phyloP scores from a whole-genome alignment of 1,139 yeast species.

The Debaryomyces singareniensis region DNA sequence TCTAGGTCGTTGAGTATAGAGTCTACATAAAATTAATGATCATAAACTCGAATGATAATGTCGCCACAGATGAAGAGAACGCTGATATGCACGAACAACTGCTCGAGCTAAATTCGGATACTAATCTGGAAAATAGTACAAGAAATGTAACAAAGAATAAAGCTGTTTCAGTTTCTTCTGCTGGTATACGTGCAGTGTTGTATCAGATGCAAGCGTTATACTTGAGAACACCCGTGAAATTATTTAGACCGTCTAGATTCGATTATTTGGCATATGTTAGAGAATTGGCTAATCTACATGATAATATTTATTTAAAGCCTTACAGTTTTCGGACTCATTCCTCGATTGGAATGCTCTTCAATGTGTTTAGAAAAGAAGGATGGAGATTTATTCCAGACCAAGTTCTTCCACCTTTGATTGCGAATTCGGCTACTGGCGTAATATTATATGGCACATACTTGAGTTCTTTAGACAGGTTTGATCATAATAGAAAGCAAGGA shows the following conservation, averaged over 20 bases:
- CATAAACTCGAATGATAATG: no score
- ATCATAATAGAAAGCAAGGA: conserved; percentile 4
- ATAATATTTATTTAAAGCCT: conserved; percentile 48
- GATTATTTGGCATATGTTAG: conserved; percentile 72
- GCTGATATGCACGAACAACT: neutral
- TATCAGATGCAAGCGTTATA: conserved; percentile 75
- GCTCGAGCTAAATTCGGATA: neutral
- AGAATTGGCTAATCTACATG: conserved; percentile 42
- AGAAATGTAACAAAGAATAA: conserved; percentile 23
- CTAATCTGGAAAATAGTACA: neutral
- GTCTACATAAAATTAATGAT: no score
- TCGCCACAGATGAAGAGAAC: no score
- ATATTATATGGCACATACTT: conserved; percentile 80
- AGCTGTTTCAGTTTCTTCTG: conserved; percentile 52
- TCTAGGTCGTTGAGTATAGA: no score
- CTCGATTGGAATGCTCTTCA: conserved; percentile 62
- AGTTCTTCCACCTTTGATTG: conserved; percentile 78
- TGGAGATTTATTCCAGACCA: conserved; percentile 85
- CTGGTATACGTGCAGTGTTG: conserved; percentile 78
- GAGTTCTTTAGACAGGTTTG: conserved; percentile 35
- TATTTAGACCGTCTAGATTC: conserved; percentile 84
- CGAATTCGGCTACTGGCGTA: conserved; percentile 82
- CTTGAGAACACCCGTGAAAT: conserved; percentile 75
- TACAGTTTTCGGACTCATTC: conserved; percentile 72
- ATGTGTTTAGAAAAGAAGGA: conserved; percentile 71